These are phyloP conservation scores for Melampsora larici-populina DNA, from an alignment of 1,284 basidiomycete species.

Conservation along the genomic window DNA sequence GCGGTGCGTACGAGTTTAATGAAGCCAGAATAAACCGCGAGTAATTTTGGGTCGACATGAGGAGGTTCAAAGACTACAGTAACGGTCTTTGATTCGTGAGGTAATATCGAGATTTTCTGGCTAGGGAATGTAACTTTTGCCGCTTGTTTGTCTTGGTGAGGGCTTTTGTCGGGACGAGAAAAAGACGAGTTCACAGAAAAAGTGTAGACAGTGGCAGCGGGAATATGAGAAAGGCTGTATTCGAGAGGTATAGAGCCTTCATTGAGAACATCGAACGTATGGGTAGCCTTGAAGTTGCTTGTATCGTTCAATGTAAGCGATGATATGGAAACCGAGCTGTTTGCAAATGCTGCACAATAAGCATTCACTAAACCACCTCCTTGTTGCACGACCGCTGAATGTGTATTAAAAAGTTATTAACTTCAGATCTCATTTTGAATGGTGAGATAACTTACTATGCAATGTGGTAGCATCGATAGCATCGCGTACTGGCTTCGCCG, in stretches of 20 bases:
- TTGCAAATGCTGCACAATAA: slow-evolving; percentile 37
- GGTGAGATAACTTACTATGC: background rate
- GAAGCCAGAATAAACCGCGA: slow-evolving; percentile 39
- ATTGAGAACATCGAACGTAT: slow-evolving; percentile 16
- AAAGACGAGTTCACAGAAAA: slow-evolving; percentile 15
- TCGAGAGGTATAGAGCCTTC: slow-evolving; percentile 2
- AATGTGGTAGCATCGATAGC: background rate
- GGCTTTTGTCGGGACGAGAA: slow-evolving; percentile 7
- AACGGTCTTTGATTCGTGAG: slow-evolving; percentile 11
- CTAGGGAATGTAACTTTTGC: slow-evolving; percentile 8
- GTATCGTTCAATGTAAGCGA: slow-evolving; percentile 28
- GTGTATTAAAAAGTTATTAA: no score
- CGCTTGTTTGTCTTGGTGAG: background rate
- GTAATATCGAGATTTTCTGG: slow-evolving; percentile 4
- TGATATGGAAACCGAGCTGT: slow-evolving; percentile 32
- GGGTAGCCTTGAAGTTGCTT: background rate
- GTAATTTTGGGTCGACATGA: slow-evolving; percentile 8
- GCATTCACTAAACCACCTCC: slow-evolving; percentile 41
- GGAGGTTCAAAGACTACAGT: slow-evolving; percentile 8
- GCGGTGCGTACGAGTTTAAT: slow-evolving; percentile 17
- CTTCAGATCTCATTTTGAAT: background rate
- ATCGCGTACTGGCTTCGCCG: background rate
- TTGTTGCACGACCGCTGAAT: slow-evolving; percentile 34
- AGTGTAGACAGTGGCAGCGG: slow-evolving; percentile 13
- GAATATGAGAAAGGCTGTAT: slow-evolving; percentile 20